Evolutionary conservation across 441 rosid genomes (phyloP).

Genomic region (Caryocar brasiliense): DNA sequence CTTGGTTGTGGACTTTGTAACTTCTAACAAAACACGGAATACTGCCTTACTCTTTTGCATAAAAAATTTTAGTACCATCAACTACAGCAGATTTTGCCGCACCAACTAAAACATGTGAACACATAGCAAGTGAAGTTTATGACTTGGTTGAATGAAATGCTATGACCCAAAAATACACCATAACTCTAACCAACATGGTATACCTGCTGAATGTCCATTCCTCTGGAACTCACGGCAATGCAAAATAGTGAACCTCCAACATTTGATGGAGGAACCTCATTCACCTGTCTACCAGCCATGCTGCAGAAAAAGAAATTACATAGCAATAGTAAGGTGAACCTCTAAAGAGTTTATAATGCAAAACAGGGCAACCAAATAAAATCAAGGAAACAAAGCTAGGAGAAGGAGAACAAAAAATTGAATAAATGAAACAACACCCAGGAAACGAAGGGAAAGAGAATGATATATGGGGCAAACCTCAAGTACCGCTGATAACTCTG

Average conservation of each 20-base stretch:
- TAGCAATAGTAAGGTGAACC: constrained; percentile 7
- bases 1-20: too few species aligned
- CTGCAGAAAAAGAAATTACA: constrained; percentile 41
- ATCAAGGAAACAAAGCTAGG: not conserved
- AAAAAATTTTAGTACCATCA: too few species aligned
- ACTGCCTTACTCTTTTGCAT: too few species aligned
- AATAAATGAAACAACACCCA: not conserved
- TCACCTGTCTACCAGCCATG: constrained; percentile 89
- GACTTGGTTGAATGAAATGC: too few species aligned
- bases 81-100: too few species aligned
- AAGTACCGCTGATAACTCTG: constrained; percentile 72
- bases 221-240: constrained; percentile 73
- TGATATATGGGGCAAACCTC: constrained; percentile 46
- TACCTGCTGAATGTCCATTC: constrained; percentile 75
- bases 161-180: not conserved
- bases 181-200: constrained; percentile 17
- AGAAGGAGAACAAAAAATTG: not conserved
- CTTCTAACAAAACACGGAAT: too few species aligned
- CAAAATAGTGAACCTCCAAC: constrained; percentile 90
- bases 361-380: not conserved
- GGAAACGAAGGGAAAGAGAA: not conserved
- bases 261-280: constrained; percentile 69
- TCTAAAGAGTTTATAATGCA: not conserved
- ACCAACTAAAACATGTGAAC: too few species aligned
- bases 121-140: too few species aligned